Base-by-base conservation (phyloP, 2,329 filamentous ascomycete genomes). In the Aspergillus terreus region DNA sequence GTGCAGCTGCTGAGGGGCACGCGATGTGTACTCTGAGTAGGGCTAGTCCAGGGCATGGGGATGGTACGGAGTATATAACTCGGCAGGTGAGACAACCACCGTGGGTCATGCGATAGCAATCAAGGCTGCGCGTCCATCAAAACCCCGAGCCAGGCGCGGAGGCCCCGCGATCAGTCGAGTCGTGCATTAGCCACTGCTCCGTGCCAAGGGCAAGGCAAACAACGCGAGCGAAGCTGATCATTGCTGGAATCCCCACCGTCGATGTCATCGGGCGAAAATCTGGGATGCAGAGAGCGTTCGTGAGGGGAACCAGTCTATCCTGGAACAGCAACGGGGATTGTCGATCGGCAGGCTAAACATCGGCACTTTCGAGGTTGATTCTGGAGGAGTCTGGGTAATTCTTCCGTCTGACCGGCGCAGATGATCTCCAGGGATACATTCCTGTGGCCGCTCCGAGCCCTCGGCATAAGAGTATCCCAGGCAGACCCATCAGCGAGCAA, bases 91-190 rank as follows among this genome's bases (percentile, higher is more conserved):
- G 17, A 21, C 23, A 45, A 45, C 12, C n/a, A 9, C 21, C n/a
- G 21, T n/a, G 27, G 33, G 23, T 47, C 46, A 47, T 47, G 46
- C 14, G 46, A 47, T 41, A n/a, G 32, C n/a, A 12, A 41, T 38
- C 35, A n/a, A 17, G 14, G n/a, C 35, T 38, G 35, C 5, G 5
- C 35, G 15, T 11, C 14, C 35, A 38, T 38, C 35, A 38, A n/a
- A n/a, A 38, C 35, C 15, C 35, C 35, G 35, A 38, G 35, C 14
- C 35, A 38, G 14, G 5, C 15, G 40, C 40, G 19, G 19, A 23
- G 15, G 6, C 40, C 40, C 19, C 15, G 40, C 15, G 9, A 42
- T 19, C 11, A 9, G 11, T 42, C 5, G 4, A 42, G n/a, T 17
- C 11, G 12, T 30, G 33, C 15, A 27, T 12, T 35, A 38, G 35